A percentile compares a stretch with the other conserved stretches of the same genome.
These are phyloP conservation scores for Beauveria sp. DNA, from an alignment of 2,329 filamentous ascomycete genomes.

Conservation along the genomic window DNA sequence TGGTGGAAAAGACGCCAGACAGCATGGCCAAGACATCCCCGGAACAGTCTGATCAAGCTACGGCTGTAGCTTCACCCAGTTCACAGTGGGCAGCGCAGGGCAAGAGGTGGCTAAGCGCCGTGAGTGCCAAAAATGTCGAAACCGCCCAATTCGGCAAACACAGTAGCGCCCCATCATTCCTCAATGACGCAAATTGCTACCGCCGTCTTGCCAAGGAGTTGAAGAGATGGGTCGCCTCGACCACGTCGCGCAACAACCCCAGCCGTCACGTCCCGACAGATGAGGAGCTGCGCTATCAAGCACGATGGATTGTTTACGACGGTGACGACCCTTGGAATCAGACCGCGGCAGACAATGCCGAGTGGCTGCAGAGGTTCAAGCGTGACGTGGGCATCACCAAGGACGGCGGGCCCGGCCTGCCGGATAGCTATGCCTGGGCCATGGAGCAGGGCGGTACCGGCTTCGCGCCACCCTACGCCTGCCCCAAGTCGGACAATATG, in stretches of 20 bases:
- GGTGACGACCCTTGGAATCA: slow-evolving; percentile 60
- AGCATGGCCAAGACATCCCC: slow-evolving; percentile 7
- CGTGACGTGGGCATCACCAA: slow-evolving; percentile 45
- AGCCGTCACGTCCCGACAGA: slow-evolving; percentile 52
- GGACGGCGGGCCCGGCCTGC: slow-evolving; percentile 44
- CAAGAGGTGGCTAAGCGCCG: neutral
- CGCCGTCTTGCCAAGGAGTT: slow-evolving; percentile 47
- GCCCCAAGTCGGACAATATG: slow-evolving; percentile 32
- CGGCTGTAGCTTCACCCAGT: neutral
- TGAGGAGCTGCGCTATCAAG: slow-evolving; percentile 56
- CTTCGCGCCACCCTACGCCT: slow-evolving; percentile 48
- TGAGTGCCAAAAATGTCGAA: neutral
- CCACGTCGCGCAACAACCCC: slow-evolving; percentile 53
- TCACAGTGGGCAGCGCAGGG: slow-evolving; percentile 1
- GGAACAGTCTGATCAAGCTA: neutral
- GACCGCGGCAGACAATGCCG: slow-evolving; percentile 54
- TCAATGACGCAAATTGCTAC: slow-evolving; percentile 56
- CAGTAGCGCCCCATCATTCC: slow-evolving; percentile 33
- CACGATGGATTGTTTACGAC: slow-evolving; percentile 55
- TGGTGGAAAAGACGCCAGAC: slow-evolving; percentile 11
- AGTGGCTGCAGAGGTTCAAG: slow-evolving; percentile 59
- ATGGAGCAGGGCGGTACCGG: slow-evolving; percentile 44
- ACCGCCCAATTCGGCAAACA: neutral
- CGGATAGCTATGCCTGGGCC: slow-evolving; percentile 35
- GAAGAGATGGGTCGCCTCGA: slow-evolving; percentile 41